A percentile compares a stretch with the other conserved stretches of the same genome.
Conservation (phyloP, 1,284 basidiomycete species). For the Cystobasidium sp. region DNA sequence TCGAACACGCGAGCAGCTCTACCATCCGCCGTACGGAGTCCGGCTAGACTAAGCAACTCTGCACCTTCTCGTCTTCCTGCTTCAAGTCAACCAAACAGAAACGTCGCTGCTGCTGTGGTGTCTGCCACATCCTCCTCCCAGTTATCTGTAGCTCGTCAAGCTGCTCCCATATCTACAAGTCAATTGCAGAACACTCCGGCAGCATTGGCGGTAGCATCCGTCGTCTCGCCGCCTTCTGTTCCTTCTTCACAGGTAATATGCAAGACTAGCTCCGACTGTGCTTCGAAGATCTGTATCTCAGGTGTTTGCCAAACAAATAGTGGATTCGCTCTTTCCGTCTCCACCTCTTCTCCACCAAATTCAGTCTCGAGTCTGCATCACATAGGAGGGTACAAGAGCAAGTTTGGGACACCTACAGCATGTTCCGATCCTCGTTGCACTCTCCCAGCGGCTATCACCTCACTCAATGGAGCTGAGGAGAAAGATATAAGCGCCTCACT, state of each 20-base stretch:
- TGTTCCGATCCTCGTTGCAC: slow-evolving; percentile 28
- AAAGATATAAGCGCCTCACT: not conserved
- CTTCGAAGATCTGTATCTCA: slow-evolving; percentile 15
- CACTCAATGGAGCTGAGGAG: slow-evolving; percentile 14
- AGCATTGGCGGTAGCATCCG: not conserved
- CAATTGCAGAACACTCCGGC: not conserved
- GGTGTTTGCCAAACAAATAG: not conserved
- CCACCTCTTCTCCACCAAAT: not conserved
- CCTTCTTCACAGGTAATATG: not conserved
- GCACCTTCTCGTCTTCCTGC: not conserved
- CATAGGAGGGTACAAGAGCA: not conserved
- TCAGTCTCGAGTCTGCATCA: not conserved
- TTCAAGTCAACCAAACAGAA: not conserved
- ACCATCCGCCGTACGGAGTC: not conserved
- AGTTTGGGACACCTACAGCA: slow-evolving; percentile 19
- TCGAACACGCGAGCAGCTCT: not conserved
- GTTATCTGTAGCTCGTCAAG: not conserved
- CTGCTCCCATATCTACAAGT: not conserved
- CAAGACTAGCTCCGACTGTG: slow-evolving; percentile 16
- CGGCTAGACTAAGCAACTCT: not conserved
- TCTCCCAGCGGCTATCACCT: slow-evolving; percentile 16
- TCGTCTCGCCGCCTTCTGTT: not conserved
- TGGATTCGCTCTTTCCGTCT: slow-evolving; percentile 9
- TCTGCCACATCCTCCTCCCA: not conserved
- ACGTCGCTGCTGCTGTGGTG: not conserved